Evolutionary conservation across 2,329 filamentous ascomycete genomes (phyloP).

Genomic region (Juglanconis oblonga): DNA sequence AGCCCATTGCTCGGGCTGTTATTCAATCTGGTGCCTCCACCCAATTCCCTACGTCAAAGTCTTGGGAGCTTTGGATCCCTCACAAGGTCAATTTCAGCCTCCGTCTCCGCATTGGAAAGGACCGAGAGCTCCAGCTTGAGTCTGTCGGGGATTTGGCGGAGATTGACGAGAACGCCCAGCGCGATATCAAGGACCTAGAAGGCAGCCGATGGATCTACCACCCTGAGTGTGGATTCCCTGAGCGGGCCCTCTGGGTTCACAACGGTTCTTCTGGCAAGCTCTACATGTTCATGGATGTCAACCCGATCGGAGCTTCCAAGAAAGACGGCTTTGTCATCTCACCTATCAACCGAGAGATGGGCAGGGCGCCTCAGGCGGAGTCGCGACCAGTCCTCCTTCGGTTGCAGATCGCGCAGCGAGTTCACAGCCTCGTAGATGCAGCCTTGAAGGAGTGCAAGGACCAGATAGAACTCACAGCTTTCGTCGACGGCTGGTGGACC

Average conservation of each 20-base stretch:
- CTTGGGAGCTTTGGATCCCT: constrained; percentile 11
- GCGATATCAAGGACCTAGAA: background rate
- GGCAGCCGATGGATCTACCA: constrained; percentile 3
- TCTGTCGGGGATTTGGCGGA: background rate
- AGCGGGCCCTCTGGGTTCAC: constrained; percentile 26
- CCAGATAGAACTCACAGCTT: background rate
- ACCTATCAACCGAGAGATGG: constrained; percentile 12
- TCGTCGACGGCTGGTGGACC: constrained; percentile 9
- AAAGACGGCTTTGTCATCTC: constrained; percentile 31
- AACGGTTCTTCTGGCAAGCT: constrained; percentile 1
- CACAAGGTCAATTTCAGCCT: background rate
- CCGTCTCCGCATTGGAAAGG: background rate
- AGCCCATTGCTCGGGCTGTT: constrained; percentile 21
- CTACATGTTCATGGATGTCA: constrained; percentile 31
- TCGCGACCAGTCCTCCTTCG: constrained; percentile 12
- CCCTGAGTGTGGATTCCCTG: constrained; percentile 29
- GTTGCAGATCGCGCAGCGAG: background rate
- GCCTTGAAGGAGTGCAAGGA: background rate
- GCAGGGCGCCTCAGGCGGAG: constrained; percentile 5
- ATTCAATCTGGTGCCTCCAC: background rate
- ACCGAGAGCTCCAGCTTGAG: background rate
- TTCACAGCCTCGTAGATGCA: background rate
- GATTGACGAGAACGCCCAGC: background rate
- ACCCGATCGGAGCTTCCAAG: constrained; percentile 18
- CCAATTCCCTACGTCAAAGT: constrained; percentile 5